phyloP scores from a whole-genome alignment of 1,284 basidiomycete species.

The Peniophora sp. region DNA sequence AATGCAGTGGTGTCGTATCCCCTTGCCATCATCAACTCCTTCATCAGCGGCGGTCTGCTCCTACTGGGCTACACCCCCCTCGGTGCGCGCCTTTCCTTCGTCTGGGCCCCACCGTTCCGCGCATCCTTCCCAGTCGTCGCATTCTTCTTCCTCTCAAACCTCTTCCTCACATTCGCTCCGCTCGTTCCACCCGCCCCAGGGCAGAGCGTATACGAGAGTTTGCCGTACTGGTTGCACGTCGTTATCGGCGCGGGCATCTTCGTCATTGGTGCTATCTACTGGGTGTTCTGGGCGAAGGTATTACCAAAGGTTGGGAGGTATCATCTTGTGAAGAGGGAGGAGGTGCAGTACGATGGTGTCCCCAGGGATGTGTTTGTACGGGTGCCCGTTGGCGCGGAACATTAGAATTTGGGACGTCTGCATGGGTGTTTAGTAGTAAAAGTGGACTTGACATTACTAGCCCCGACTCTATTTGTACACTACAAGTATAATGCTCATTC shows the following conservation, averaged over 20 bases:
- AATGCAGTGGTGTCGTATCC: slow-evolving; percentile 46
- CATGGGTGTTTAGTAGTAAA: too few species aligned
- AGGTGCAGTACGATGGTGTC: slow-evolving; percentile 42
- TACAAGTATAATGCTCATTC: too few species aligned
- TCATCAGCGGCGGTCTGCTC: slow-evolving; percentile 54
- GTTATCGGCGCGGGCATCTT: slow-evolving; percentile 42
- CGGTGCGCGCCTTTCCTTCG: slow-evolving; percentile 19
- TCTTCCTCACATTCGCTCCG: slow-evolving; percentile 52
- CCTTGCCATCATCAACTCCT: slow-evolving; percentile 43
- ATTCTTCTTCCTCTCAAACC: slow-evolving; percentile 54
- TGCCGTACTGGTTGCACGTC: slow-evolving; percentile 63
- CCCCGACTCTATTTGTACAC: too few species aligned
- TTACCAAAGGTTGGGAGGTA: slow-evolving; percentile 47
- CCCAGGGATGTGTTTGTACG: not conserved
- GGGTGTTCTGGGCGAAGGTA: slow-evolving; percentile 50
- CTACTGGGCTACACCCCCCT: slow-evolving; percentile 39
- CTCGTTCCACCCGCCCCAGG: slow-evolving; percentile 49
- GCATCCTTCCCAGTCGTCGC: slow-evolving; percentile 38
- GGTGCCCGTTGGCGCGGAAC: not conserved
- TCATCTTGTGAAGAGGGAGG: slow-evolving; percentile 36
- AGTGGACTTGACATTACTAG: too few species aligned
- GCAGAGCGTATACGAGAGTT: slow-evolving; percentile 39
- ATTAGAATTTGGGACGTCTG: too few species aligned
- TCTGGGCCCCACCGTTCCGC: slow-evolving; percentile 58
- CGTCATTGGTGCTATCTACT: slow-evolving; percentile 46